A percentile compares a stretch with the other conserved stretches of the same genome.
Evolutionary conservation across 1,284 basidiomycete species (phyloP).

Genomic region (Gomphus sp.): DNA sequence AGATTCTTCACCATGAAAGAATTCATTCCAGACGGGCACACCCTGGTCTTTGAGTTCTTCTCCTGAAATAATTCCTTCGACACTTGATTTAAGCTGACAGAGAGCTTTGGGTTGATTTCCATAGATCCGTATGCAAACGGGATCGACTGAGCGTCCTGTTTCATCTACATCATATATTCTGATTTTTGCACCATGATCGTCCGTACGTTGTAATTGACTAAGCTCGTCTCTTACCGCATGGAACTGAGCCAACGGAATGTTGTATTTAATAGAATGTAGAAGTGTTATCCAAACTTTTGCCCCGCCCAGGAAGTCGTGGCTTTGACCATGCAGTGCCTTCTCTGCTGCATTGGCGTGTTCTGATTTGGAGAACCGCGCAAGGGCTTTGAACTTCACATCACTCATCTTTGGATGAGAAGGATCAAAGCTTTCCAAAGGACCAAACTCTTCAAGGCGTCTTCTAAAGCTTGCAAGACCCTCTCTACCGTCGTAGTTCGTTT

Average conservation of each 20-base stretch:
- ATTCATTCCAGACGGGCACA: conserved; percentile 33
- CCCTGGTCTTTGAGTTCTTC: conserved; percentile 22
- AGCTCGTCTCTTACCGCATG: neutral
- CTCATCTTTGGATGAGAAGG: conserved; percentile 9
- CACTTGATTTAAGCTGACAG: conserved; percentile 23
- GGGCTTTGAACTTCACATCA: conserved; percentile 18
- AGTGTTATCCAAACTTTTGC: conserved; percentile 19
- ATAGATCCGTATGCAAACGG: conserved; percentile 30
- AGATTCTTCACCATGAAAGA: conserved; percentile 31
- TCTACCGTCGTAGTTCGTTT: conserved; percentile 12
- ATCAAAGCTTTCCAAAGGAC: conserved; percentile 20
- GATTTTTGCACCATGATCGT: conserved; percentile 1
- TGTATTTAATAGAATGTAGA: conserved; percentile 22
- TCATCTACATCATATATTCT: conserved; percentile 20
- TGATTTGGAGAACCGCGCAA: conserved; percentile 19
- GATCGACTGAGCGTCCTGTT: conserved; percentile 13
- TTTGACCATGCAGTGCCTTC: conserved; percentile 13
- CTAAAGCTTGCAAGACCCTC: conserved; percentile 12
- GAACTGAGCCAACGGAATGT: conserved; percentile 17
- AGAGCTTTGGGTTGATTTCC: conserved; percentile 26
- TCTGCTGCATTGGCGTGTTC: conserved; percentile 18
- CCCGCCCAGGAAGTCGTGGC: conserved; percentile 15
- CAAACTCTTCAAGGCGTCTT: conserved; percentile 11
- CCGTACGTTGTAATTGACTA: neutral
- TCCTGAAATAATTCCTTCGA: conserved; percentile 31